Conservation (phyloP, 2,329 filamentous ascomycete species). For the Thielaviopsis populi region DNA sequence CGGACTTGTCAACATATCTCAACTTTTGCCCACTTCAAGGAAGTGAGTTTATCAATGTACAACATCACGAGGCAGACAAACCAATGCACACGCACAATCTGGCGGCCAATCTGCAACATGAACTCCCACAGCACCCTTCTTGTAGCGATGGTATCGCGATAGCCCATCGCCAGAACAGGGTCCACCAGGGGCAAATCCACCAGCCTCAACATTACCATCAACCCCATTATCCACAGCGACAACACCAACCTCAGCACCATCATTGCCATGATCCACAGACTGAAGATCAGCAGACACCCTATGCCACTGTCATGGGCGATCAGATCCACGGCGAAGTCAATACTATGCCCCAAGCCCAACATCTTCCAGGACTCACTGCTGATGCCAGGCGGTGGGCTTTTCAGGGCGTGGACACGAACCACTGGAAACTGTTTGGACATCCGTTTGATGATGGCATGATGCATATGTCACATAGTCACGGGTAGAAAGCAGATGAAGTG, state of each 20-base stretch:
- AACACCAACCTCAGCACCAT: background rate
- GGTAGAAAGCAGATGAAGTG: background rate
- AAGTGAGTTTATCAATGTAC: background rate
- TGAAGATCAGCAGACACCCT: background rate
- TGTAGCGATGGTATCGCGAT: background rate
- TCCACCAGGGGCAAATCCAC: background rate
- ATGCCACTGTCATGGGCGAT: background rate
- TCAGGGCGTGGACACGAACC: conserved; percentile 28
- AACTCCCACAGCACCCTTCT: background rate
- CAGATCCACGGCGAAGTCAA: background rate
- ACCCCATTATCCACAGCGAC: background rate
- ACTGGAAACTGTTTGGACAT: conserved; percentile 24
- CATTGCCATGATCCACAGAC: background rate
- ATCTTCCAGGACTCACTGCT: conserved; percentile 21
- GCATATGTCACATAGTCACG: background rate
- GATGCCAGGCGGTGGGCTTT: conserved; percentile 28
- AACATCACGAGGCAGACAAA: background rate
- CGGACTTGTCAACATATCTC: background rate
- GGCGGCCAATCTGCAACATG: background rate
- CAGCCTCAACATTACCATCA: background rate
- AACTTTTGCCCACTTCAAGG: background rate
- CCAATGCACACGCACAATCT: background rate
- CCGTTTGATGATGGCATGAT: conserved; percentile 13
- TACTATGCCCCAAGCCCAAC: background rate
- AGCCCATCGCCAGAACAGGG: background rate